Evolutionary conservation across 768 basidiomycete species (phyloP).

Genomic region (Lactifluus echinatus): DNA sequence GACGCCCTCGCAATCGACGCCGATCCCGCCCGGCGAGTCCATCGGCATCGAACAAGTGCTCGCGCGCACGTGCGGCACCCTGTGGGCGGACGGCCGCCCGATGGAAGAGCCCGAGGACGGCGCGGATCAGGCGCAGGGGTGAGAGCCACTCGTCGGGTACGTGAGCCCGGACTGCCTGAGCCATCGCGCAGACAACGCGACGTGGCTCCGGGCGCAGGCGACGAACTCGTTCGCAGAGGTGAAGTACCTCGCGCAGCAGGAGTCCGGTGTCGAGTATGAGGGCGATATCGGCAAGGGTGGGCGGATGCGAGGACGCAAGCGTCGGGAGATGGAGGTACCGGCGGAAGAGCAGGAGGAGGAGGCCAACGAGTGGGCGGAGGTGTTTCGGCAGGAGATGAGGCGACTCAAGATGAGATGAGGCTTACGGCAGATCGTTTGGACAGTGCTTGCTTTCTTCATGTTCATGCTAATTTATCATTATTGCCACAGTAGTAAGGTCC

Average conservation of each 20-base stretch:
- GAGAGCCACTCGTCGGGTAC: conserved; percentile 39
- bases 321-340: neutral
- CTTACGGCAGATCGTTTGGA: too few species aligned
- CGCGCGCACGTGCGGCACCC: conserved; percentile 54
- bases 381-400: conserved; percentile 7
- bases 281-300: conserved; percentile 26
- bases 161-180: conserved; percentile 47
- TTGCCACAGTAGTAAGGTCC: neutral
- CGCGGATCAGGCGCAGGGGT: conserved; percentile 25
- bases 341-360: neutral
- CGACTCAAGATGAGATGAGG: neutral
- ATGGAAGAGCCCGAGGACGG: conserved; percentile 36
- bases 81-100: conserved; percentile 48
- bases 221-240: conserved; percentile 64
- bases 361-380: conserved; percentile 12
- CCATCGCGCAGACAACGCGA: conserved; percentile 54
- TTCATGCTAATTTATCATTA: neutral
- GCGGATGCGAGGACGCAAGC: conserved; percentile 16
- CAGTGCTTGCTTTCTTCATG: neutral
- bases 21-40: conserved; percentile 84
- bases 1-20: conserved; percentile 80
- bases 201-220: conserved; percentile 72
- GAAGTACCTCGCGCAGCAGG: conserved; percentile 52
- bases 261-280: conserved; percentile 34
- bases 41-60: conserved; percentile 62